These are phyloP conservation scores for Neoboletus subvelutipes DNA, from an alignment of 768 basidiomycete species.

Conservation along the genomic window DNA sequence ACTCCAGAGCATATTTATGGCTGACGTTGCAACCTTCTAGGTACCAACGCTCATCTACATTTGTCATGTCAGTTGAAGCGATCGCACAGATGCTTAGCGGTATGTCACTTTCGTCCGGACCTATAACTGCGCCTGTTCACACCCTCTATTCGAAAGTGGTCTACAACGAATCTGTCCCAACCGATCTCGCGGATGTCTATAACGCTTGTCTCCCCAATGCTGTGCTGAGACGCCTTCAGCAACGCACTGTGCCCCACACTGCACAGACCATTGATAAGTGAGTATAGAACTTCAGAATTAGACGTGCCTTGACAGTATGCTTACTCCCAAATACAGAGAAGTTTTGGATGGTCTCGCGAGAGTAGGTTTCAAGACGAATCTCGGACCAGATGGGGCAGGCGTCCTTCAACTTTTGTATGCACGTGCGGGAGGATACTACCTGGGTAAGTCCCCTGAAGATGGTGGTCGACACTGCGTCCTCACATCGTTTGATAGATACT, in stretches of 20 bases:
- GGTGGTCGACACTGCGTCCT: background rate
- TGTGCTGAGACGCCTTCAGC: constrained; percentile 16
- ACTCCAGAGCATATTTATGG: background rate
- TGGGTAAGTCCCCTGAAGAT: constrained; percentile 26
- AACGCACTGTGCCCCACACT: constrained; percentile 15
- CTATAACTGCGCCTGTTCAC: background rate
- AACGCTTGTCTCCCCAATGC: constrained; percentile 16
- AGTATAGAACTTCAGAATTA: background rate
- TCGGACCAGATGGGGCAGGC: constrained; percentile 37
- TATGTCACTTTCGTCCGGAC: background rate
- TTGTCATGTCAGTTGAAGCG: constrained; percentile 15
- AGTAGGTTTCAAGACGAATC: constrained; percentile 39
- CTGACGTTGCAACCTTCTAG: constrained; percentile 10
- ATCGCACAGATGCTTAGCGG: constrained; percentile 10
- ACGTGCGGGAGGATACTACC: constrained; percentile 41
- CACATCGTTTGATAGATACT: constrained; percentile 19
- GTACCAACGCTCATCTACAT: constrained; percentile 28
- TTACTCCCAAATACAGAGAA: constrained; percentile 24
- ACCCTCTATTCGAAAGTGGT: background rate
- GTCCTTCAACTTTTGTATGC: constrained; percentile 26
- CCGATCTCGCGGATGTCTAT: constrained; percentile 23
- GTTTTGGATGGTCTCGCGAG: constrained; percentile 37
- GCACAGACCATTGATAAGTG: constrained; percentile 31
- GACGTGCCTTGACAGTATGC: background rate
- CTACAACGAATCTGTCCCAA: constrained; percentile 23